Conservation (phyloP, 495 filamentous ascomycete species). For the Corynascus novoguineensis region DNA sequence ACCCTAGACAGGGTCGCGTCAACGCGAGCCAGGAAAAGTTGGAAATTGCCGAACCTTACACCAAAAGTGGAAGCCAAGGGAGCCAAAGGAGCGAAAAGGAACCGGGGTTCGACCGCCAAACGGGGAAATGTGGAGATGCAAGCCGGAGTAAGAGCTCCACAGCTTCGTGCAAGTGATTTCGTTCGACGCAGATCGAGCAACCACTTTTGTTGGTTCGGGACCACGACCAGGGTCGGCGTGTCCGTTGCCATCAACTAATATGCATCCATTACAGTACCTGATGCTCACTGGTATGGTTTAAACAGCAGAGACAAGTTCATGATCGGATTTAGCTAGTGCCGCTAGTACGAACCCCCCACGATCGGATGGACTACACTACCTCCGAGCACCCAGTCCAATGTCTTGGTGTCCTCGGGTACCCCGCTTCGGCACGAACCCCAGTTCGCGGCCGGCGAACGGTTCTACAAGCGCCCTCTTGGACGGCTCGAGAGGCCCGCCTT, state of each 20-base stretch:
- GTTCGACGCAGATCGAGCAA: neutral
- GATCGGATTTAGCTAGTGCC: too few species aligned
- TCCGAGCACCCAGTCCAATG: neutral
- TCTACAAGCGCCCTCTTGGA: neutral
- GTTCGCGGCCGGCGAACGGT: neutral
- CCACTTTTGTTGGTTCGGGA: neutral
- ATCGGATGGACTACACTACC: too few species aligned
- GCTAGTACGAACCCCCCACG: too few species aligned
- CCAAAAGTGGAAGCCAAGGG: neutral
- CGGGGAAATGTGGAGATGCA: constrained; percentile 4
- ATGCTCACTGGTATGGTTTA: too few species aligned
- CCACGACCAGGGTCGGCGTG: neutral
- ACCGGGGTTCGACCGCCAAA: constrained; percentile 5
- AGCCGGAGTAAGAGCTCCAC: neutral
- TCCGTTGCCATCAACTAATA: neutral
- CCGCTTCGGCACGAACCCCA: neutral
- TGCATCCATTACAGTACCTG: too few species aligned
- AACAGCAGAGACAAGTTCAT: too few species aligned
- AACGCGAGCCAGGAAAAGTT: constrained; percentile 7
- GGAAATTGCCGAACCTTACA: constrained; percentile 12
- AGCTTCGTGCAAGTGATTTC: constrained; percentile 7
- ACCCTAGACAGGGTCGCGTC: neutral
- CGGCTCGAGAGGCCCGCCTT: too few species aligned
- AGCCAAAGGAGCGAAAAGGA: neutral
- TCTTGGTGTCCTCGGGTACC: neutral